Evolutionary conservation across 2,329 filamentous ascomycete species (phyloP).

Genomic region (Hymenoscyphus linearis): DNA sequence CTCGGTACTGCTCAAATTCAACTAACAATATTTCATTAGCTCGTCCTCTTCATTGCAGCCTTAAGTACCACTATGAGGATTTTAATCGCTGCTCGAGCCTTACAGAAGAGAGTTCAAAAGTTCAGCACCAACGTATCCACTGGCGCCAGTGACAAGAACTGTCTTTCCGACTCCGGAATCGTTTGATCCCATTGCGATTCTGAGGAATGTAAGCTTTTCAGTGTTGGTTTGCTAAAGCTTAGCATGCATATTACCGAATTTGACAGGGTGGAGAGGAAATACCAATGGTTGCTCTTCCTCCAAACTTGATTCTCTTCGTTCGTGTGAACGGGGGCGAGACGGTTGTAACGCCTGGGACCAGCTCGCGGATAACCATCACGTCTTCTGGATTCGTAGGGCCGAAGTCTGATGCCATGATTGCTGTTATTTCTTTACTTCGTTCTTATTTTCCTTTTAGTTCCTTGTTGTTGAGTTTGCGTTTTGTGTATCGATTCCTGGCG

Average conservation of each 20-base stretch:
- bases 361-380: constrained; percentile 84
- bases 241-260: too few species aligned
- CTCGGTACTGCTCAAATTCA: not conserved
- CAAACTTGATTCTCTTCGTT: constrained; percentile 73
- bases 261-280: constrained; percentile 21
- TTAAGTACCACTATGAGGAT: constrained; percentile 53
- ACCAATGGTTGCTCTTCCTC: constrained; percentile 83
- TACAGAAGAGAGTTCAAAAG: constrained; percentile 48
- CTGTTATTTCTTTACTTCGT: not conserved
- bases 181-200: constrained; percentile 6
- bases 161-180: constrained; percentile 18
- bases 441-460: not conserved
- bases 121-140: constrained; percentile 48
- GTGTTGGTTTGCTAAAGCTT: too few species aligned
- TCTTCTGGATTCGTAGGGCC: constrained; percentile 57
- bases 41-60: constrained; percentile 41
- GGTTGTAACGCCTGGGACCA: constrained; percentile 74
- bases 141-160: constrained; percentile 33
- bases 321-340: constrained; percentile 80
- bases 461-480: not conserved
- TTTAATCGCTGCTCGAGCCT: constrained; percentile 54
- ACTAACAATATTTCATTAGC: not conserved
- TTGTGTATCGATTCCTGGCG: not conserved
- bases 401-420: not conserved
- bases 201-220: too few species aligned